Evolutionary conservation across 2,329 filamentous ascomycete species (phyloP), one percentile per base, ranked within the genome.

Genomic region (Cladorrhinum sp.): DNA sequence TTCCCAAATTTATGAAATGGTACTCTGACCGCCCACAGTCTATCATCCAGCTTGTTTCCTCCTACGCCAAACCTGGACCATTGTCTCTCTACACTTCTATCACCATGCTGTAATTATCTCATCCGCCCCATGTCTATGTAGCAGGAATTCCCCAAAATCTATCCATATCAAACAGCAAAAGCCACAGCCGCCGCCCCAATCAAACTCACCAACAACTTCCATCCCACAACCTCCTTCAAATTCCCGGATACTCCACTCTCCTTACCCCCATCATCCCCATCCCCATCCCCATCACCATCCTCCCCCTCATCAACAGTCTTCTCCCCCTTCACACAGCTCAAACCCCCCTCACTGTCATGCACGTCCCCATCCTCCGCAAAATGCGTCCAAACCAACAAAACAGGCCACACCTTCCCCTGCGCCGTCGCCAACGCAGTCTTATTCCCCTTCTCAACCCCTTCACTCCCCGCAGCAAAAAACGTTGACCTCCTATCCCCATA

Each of bases 381-480:
- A 46, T 67, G 64, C 53, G 64, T 63, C 65, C 65, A 65, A 9
- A 62, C 64, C 55, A 66, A 8, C 57, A 67, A 7, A 23, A 65
- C 58, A 4, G 64, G 64, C 64, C 63, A 65, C n/a, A 65, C 57
- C n/a, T 30, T 57, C 1, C 49, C 30, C 59, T 60, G 23, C 12
- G 62, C 59, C 7, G 33, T 55, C 42, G 26, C 48, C 1, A 65
- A 42, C 23, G 60, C 54, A 4, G 60, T 36, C 18, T 24, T 26
- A 36, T 67, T 64, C 21, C 59, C 57, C 30, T 56, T 60, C 0
- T 28, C 30, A 2, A 36, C 24, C 2, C 64, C 60, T 16, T 46
- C 52, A 14, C 58, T 62, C 1, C 57, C 60, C 1, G 48, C 58
- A 2, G 59, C 60, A 16, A 67, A 65, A 28, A 67, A 63, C 21